Percentiles rank a stretch among this genome's conserved stretches.
Conservation (phyloP, 257 asterid genomes). For the Eustoma russellianum region DNA sequence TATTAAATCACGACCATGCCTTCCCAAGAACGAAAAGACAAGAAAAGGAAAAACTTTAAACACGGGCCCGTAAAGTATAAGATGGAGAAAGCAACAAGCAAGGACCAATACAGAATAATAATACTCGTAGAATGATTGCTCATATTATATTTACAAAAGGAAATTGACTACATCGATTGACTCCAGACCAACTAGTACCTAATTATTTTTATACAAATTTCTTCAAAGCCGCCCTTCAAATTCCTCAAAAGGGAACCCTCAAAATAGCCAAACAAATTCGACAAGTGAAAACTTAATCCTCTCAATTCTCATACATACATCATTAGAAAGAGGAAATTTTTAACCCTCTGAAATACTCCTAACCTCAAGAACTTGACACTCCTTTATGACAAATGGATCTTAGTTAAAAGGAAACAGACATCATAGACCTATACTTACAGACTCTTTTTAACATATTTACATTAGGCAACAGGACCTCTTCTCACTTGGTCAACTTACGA, state of each 20-base stretch:
- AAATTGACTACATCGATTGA: conserved; percentile 23
- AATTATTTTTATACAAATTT: conserved; percentile 23
- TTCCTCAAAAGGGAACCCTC: conserved; percentile 25
- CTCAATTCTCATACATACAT: conserved; percentile 52
- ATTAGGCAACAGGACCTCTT: too few relatives aligned
- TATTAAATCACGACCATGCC: background rate
- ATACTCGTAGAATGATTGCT: too few relatives aligned
- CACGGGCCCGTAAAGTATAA: background rate
- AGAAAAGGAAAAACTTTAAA: too few relatives aligned
- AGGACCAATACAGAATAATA: too few relatives aligned
- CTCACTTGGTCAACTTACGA: too few relatives aligned
- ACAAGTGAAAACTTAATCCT: conserved; percentile 9
- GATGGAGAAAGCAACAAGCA: background rate
- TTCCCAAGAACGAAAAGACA: too few relatives aligned
- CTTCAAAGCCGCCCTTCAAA: conserved; percentile 25
- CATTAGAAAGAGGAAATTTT: conserved; percentile 22
- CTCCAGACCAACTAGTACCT: conserved; percentile 19
- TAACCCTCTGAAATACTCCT: too few relatives aligned
- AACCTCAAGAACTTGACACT: conserved; percentile 16
- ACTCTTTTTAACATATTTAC: conserved; percentile 44
- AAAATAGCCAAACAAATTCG: conserved; percentile 20
- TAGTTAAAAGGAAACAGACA: conserved; percentile 28
- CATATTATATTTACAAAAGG: conserved; percentile 23
- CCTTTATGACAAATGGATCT: too few relatives aligned
- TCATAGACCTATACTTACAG: conserved; percentile 31